phyloP scores from a whole-genome alignment of 75 land plant genomes.

The Sequoia sempervirens region DNA sequence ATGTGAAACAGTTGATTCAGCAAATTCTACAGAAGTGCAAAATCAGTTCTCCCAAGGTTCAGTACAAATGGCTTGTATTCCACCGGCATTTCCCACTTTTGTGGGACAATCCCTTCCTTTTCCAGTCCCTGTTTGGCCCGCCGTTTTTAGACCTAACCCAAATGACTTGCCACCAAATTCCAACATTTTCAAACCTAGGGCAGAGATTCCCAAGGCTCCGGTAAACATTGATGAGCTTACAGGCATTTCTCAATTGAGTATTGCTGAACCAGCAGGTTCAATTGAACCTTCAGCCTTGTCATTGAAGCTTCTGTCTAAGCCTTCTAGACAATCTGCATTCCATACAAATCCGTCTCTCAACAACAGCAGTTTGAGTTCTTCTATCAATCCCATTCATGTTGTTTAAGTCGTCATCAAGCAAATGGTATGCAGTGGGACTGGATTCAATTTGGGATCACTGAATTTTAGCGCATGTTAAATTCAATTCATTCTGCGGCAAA shows the following conservation, averaged over 20 bases:
- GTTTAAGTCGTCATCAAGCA: background rate
- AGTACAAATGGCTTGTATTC: slow-evolving; percentile 2
- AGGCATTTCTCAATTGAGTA: slow-evolving; percentile 28
- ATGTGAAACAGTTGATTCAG: background rate
- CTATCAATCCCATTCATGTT: slow-evolving; percentile 21
- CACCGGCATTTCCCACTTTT: slow-evolving; percentile 11
- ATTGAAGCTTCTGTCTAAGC: slow-evolving; percentile 14
- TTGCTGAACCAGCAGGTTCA: slow-evolving; percentile 15
- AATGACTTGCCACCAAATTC: slow-evolving; percentile 18
- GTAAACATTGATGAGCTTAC: slow-evolving; percentile 20
- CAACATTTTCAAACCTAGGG: slow-evolving; percentile 30
- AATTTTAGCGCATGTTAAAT: background rate
- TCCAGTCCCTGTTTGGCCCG: slow-evolving; percentile 21
- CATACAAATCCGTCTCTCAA: slow-evolving; percentile 29
- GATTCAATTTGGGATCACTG: background rate
- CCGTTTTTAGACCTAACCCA: background rate
- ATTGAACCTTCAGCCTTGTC: slow-evolving; percentile 25
- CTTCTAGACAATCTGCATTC: slow-evolving; percentile 34
- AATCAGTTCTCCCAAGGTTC: background rate
- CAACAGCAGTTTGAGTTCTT: background rate
- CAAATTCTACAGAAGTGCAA: slow-evolving; percentile 3
- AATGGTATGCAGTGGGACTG: background rate
- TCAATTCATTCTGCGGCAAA: background rate
- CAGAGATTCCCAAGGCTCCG: slow-evolving; percentile 24
- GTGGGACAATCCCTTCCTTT: slow-evolving; percentile 13